Percentiles rank a stretch among this genome's conserved stretches.
phyloP scores from a whole-genome alignment of 345 rosid species.

The Eutrema yunnanense region DNA sequence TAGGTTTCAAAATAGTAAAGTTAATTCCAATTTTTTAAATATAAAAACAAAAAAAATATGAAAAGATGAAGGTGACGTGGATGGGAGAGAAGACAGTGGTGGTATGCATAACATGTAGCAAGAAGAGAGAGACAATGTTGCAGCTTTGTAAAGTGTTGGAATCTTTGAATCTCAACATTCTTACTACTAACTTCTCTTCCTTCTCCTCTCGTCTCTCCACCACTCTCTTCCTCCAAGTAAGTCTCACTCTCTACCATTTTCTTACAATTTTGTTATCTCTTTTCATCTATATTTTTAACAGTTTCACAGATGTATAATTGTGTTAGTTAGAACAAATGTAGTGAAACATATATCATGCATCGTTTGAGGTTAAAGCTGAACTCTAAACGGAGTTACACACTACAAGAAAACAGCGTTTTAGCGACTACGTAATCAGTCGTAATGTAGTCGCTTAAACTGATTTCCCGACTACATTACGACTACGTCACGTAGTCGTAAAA shows the following conservation, averaged over 20 bases:
- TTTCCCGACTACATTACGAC: too few species aligned
- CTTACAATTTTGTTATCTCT: neutral
- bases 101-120: conserved; percentile 79
- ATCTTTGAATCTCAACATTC: conserved; percentile 69
- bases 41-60: neutral
- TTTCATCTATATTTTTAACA: neutral
- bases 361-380: neutral
- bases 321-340: neutral
- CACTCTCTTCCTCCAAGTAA: conserved; percentile 75
- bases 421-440: too few species aligned
- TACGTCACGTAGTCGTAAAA: too few species aligned
- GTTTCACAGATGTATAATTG: too few species aligned
- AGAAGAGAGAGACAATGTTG: conserved; percentile 78
- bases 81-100: conserved; percentile 69
- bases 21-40: neutral
- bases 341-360: neutral
- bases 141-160: conserved; percentile 77
- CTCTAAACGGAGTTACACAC: neutral
- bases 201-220: conserved; percentile 64
- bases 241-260: neutral
- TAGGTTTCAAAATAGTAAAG: neutral
- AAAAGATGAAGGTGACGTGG: conserved; percentile 58
- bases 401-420: too few species aligned
- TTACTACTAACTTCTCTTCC: conserved; percentile 65
- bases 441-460: too few species aligned